phyloP scores from a whole-genome alignment of 2,329 filamentous ascomycete genomes.

The Ilyonectria mors-panacis region DNA sequence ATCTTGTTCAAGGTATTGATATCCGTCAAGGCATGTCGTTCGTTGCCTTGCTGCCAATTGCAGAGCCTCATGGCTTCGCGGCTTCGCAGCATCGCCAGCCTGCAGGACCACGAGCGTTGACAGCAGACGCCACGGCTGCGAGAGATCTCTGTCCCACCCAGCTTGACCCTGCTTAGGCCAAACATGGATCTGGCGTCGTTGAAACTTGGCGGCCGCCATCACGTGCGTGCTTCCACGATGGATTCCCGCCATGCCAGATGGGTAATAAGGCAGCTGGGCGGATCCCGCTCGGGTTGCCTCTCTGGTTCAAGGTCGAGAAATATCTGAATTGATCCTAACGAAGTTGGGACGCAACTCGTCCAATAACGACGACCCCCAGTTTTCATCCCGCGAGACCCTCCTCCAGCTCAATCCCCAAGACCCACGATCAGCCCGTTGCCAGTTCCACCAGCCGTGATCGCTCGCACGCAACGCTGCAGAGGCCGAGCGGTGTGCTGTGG shows the following conservation, averaged over 20 bases:
- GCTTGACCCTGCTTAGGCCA: conserved; percentile 10
- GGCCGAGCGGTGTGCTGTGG: conserved; percentile 24
- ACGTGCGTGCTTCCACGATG: conserved; percentile 5
- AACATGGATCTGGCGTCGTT: conserved; percentile 8
- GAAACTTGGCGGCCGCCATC: neutral
- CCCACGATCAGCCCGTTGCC: conserved; percentile 37
- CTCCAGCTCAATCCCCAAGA: neutral
- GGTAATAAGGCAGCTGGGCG: neutral
- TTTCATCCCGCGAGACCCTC: conserved; percentile 33
- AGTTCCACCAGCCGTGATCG: neutral
- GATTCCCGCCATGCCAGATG: too few species aligned
- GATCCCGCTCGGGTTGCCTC: conserved; percentile 18
- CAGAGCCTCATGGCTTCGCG: conserved; percentile 39
- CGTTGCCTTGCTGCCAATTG: conserved; percentile 10
- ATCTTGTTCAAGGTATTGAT: neutral
- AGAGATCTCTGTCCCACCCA: conserved; percentile 1
- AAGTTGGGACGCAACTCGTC: neutral
- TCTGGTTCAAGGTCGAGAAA: conserved; percentile 26
- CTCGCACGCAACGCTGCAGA: conserved; percentile 31
- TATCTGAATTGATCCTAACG: conserved; percentile 4
- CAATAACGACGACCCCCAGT: conserved; percentile 32
- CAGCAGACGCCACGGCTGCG: conserved; percentile 8
- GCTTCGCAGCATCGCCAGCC: conserved; percentile 21
- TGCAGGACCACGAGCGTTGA: conserved; percentile 7
- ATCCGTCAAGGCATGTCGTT: neutral